Conservation (phyloP, 2,329 filamentous ascomycete genomes). For the Fusarium napiforme region DNA sequence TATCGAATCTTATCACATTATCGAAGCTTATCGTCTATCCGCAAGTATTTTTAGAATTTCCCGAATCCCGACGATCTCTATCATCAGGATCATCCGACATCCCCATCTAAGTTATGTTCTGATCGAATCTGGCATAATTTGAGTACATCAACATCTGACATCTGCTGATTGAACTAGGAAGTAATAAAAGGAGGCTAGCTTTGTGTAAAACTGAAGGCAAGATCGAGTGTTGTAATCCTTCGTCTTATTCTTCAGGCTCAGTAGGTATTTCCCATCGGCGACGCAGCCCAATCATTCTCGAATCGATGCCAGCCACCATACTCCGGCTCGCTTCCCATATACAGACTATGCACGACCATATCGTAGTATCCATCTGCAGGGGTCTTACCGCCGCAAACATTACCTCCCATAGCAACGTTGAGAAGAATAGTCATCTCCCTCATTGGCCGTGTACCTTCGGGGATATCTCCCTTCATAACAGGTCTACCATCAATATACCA, state of each 20-base stretch:
- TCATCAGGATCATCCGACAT: background rate
- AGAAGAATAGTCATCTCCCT: conserved; percentile 67
- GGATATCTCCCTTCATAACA: conserved; percentile 67
- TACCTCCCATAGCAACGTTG: conserved; percentile 72
- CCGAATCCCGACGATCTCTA: background rate
- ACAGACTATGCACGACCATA: conserved; percentile 63
- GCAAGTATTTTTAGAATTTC: background rate
- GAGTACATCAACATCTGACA: background rate
- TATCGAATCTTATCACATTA: background rate
- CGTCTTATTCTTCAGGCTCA: conserved; percentile 7
- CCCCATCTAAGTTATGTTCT: background rate
- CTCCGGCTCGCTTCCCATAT: conserved; percentile 62
- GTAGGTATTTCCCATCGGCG: conserved; percentile 49
- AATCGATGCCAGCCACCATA: conserved; percentile 66
- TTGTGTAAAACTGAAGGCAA: rapidly evolving
- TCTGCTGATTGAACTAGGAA: background rate
- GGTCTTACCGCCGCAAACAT: conserved; percentile 63
- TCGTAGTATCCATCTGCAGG: conserved; percentile 67
- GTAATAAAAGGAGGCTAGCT: background rate
- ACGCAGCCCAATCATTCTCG: conserved; percentile 59
- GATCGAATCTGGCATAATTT: background rate
- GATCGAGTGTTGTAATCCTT: background rate
- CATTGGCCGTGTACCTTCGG: conserved; percentile 63
- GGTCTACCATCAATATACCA: conserved; percentile 69
- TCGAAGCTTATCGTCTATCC: background rate